phyloP scores from a whole-genome alignment of 164 flowering plant genomes.

The Cinnamomum chago region DNA sequence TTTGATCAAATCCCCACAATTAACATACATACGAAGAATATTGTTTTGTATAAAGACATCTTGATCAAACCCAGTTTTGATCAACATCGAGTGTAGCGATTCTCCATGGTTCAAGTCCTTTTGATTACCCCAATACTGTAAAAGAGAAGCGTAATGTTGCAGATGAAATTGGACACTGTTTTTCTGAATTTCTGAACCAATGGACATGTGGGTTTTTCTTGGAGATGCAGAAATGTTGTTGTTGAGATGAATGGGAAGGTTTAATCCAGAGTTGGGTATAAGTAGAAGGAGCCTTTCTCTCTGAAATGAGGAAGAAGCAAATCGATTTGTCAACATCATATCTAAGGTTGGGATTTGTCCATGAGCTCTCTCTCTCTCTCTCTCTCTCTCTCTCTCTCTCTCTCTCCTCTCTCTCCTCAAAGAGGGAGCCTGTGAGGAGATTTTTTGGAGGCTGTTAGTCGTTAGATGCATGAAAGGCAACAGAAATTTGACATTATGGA shows the following conservation, averaged over 20 bases:
- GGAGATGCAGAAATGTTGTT: neutral
- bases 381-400: too few relatives aligned
- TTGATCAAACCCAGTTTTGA: conserved; percentile 17
- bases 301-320: neutral
- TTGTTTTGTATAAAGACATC: conserved; percentile 22
- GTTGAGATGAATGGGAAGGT: conserved; percentile 1
- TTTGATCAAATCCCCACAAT: conserved; percentile 30
- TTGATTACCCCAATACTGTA: conserved; percentile 2
- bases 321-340: neutral
- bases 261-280: neutral
- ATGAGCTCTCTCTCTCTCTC: neutral
- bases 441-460: too few relatives aligned
- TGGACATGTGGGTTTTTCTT: neutral
- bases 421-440: too few relatives aligned
- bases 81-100: conserved; percentile 10
- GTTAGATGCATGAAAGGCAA: too few relatives aligned
- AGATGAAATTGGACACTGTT: neutral
- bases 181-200: neutral
- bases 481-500: too few relatives aligned
- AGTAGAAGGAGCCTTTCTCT: neutral
- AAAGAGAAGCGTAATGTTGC: conserved; percentile 10
- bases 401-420: too few relatives aligned
- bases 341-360: neutral
- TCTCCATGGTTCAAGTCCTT: conserved; percentile 9
- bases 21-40: conserved; percentile 36